phyloP scores from a whole-genome alignment of 495 filamentous ascomycete species.

The Rusavskia elegans region DNA sequence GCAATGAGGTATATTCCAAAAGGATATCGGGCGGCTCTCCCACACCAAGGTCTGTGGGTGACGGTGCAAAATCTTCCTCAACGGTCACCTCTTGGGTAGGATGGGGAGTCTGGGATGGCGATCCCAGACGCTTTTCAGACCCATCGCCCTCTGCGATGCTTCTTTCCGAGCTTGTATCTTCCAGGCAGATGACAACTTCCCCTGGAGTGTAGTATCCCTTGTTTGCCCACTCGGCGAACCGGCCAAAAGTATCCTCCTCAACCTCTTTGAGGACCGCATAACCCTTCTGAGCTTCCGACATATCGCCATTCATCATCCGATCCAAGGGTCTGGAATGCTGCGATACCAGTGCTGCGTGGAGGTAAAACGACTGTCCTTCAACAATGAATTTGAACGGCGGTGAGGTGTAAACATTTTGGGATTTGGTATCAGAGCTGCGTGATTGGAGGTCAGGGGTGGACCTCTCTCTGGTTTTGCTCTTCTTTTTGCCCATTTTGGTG shows the following conservation, averaged over 20 bases:
- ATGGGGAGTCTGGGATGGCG: too few relatives aligned
- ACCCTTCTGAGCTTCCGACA: conserved; percentile 4
- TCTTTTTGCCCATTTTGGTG: too few relatives aligned
- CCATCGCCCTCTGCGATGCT: neutral
- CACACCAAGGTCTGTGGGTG: too few relatives aligned
- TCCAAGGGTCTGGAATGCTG: conserved; percentile 2
- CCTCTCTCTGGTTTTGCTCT: too few relatives aligned
- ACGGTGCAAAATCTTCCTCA: too few relatives aligned
- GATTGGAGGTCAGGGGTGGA: too few relatives aligned
- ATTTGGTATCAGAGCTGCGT: too few relatives aligned
- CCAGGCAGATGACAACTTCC: neutral
- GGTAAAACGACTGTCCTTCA: conserved; percentile 1
- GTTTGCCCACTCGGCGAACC: conserved; percentile 4
- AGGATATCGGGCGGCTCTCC: too few relatives aligned
- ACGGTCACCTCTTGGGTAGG: too few relatives aligned
- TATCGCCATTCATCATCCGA: conserved; percentile 6
- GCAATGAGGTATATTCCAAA: too few relatives aligned
- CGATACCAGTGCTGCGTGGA: conserved; percentile 1
- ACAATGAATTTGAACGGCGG: conserved; percentile 5
- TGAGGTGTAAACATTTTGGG: conserved; percentile 1
- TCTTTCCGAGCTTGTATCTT: neutral
- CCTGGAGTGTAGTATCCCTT: neutral
- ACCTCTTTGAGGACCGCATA: conserved; percentile 3
- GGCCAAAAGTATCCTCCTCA: conserved; percentile 1
- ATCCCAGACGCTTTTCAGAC: too few relatives aligned